Conservation (phyloP, 129 eudicot species). For the Artemisia argyi region DNA sequence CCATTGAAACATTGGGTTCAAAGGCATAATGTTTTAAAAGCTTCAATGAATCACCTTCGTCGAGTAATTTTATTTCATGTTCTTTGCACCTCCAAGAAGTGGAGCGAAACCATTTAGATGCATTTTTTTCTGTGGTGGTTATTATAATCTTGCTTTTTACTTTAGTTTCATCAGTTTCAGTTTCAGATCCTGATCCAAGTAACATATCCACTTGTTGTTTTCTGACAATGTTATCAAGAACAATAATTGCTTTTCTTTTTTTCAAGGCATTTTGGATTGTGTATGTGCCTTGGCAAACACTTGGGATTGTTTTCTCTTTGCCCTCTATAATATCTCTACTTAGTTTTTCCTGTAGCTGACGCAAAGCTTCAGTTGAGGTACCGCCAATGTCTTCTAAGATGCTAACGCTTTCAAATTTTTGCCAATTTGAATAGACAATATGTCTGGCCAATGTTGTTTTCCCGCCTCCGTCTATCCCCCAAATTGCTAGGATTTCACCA, state of each 20-base stretch:
- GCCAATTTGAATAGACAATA: not conserved
- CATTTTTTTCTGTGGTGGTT: conserved; percentile 18
- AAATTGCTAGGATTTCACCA: conserved; percentile 6
- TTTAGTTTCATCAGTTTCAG: not conserved
- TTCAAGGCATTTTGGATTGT: not conserved
- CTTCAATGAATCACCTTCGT: conserved; percentile 20
- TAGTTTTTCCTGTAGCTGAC: conserved; percentile 31
- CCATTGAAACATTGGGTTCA: conserved; percentile 9
- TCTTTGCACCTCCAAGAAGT: not conserved
- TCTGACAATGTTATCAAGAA: conserved; percentile 33
- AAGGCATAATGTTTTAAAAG: conserved; percentile 27
- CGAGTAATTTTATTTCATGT: not conserved
- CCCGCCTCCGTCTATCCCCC: conserved; percentile 19
- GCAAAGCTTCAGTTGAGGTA: not conserved
- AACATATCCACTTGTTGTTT: conserved; percentile 4
- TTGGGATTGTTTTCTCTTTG: not conserved
- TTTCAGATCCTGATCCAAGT: too few species aligned
- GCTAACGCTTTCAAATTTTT: not conserved
- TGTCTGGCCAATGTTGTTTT: conserved; percentile 16
- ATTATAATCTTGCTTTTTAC: conserved; percentile 30
- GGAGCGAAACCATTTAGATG: not conserved
- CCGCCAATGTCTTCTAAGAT: conserved; percentile 14
- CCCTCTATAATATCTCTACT: conserved; percentile 23
- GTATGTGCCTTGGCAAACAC: not conserved
- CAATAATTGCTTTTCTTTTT: conserved; percentile 23